Conservation (phyloP, 75 land plant species). For the Cupressus sempervirens region DNA sequence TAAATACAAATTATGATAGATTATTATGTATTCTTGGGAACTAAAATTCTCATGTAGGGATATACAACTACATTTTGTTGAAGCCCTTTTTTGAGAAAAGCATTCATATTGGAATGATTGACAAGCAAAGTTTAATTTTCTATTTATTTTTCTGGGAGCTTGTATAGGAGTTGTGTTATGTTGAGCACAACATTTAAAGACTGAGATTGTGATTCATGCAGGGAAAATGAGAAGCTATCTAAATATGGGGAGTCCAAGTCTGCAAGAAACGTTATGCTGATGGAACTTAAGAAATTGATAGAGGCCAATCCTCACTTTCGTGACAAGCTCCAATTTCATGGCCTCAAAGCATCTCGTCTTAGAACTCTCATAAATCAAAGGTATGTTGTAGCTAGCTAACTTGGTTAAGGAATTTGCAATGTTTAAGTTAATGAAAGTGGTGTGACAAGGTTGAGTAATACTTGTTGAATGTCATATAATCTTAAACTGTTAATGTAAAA, state of each 20-base stretch:
- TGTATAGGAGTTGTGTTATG: background rate
- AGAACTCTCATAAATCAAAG: slow-evolving; percentile 77
- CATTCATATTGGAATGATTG: too few species aligned
- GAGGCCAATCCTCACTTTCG: slow-evolving; percentile 83
- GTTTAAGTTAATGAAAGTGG: background rate
- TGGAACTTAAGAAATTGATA: slow-evolving; percentile 71
- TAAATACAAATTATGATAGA: too few species aligned
- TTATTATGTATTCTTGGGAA: background rate
- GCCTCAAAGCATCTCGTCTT: slow-evolving; percentile 57
- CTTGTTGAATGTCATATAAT: background rate
- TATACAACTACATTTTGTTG: background rate
- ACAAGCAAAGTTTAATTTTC: background rate
- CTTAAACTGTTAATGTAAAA: background rate
- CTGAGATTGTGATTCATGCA: slow-evolving; percentile 9
- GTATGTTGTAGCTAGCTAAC: slow-evolving; percentile 14
- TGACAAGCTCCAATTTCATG: slow-evolving; percentile 63
- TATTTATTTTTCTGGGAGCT: background rate
- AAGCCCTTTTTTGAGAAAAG: background rate
- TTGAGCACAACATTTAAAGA: background rate
- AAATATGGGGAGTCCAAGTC: slow-evolving; percentile 81
- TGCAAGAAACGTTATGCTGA: slow-evolving; percentile 69
- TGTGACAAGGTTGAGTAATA: background rate
- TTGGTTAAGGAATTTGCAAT: background rate
- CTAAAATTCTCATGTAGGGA: background rate
- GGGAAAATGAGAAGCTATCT: slow-evolving; percentile 74